Evolutionary conservation across 1,284 basidiomycete species (phyloP).

Genomic region (Sporisorium reilianum): DNA sequence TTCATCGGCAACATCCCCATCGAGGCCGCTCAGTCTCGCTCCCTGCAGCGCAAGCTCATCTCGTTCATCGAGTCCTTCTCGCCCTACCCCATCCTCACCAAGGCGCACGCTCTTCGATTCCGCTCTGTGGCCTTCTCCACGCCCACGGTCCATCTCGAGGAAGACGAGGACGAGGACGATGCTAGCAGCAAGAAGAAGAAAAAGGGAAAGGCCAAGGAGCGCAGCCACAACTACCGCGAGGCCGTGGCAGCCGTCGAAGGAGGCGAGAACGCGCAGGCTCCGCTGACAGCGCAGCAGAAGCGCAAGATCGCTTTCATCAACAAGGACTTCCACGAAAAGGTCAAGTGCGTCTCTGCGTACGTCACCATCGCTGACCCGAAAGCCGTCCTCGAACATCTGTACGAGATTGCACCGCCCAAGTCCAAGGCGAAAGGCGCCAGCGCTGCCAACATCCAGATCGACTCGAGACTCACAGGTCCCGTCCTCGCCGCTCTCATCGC

Average conservation of each 20-base stretch:
- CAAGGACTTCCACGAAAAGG: slow-evolving; percentile 73
- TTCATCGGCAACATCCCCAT: slow-evolving; percentile 93
- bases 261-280: slow-evolving; percentile 69
- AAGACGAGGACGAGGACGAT: slow-evolving; percentile 65
- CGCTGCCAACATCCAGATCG: slow-evolving; percentile 21
- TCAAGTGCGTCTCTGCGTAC: slow-evolving; percentile 64
- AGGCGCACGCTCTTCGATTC: slow-evolving; percentile 64
- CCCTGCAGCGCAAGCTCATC: slow-evolving; percentile 68
- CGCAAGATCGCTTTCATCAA: slow-evolving; percentile 95
- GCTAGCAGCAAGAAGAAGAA: slow-evolving; percentile 62
- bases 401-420: slow-evolving; percentile 31
- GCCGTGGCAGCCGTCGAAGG: slow-evolving; percentile 68
- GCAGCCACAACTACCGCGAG: slow-evolving; percentile 77
- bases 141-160: slow-evolving; percentile 57
- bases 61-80: slow-evolving; percentile 67
- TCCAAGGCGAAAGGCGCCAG: slow-evolving; percentile 30
- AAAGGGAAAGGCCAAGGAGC: slow-evolving; percentile 70
- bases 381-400: slow-evolving; percentile 39
- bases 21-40: slow-evolving; percentile 77
- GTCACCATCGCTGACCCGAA: slow-evolving; percentile 60
- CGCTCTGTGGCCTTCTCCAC: slow-evolving; percentile 69
- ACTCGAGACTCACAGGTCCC: slow-evolving; percentile 51
- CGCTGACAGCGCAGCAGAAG: slow-evolving; percentile 85
- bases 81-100: slow-evolving; percentile 55
- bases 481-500: slow-evolving; percentile 78